phyloP scores from a whole-genome alignment of 768 basidiomycete species.

The Dioszegia hungarica region DNA sequence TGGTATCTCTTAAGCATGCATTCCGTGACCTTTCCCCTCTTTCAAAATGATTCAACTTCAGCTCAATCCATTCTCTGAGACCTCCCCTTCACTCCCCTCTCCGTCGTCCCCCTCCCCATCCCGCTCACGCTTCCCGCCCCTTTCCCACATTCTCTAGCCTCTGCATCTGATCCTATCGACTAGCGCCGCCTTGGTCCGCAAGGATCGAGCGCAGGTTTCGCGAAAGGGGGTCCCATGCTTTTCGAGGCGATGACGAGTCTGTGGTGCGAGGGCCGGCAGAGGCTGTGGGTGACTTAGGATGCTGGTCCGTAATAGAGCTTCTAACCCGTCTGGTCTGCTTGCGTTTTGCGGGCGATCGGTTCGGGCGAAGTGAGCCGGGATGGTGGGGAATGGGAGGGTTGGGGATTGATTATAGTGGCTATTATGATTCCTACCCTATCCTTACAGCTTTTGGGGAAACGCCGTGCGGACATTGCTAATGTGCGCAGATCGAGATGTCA shows the following conservation, averaged over 20 bases:
- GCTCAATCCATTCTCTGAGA: conserved; percentile 50
- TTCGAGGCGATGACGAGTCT: conserved; percentile 13
- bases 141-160: conserved; percentile 8
- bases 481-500: conserved; percentile 16
- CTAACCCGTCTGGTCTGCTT: not conserved
- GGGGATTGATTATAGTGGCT: conserved; percentile 37
- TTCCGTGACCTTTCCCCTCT: not conserved
- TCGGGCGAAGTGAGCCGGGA: conserved; percentile 17
- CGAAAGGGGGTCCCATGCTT: not conserved
- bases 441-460: too few relatives aligned
- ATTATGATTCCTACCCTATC: conserved; percentile 33
- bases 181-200: conserved; percentile 4
- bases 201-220: not conserved
- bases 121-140: conserved; percentile 8
- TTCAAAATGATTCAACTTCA: conserved; percentile 45
- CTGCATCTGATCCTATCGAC: conserved; percentile 6
- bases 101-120: conserved; percentile 8
- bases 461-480: not conserved
- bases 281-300: not conserved
- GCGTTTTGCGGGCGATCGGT: conserved; percentile 24
- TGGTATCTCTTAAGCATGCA: not conserved
- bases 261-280: not conserved
- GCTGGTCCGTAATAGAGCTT: conserved; percentile 12
- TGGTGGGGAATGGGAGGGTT: conserved; percentile 9
- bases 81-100: conserved; percentile 13